Conservation (phyloP, 2,329 filamentous ascomycete genomes). For the Monilinia fructigena region DNA sequence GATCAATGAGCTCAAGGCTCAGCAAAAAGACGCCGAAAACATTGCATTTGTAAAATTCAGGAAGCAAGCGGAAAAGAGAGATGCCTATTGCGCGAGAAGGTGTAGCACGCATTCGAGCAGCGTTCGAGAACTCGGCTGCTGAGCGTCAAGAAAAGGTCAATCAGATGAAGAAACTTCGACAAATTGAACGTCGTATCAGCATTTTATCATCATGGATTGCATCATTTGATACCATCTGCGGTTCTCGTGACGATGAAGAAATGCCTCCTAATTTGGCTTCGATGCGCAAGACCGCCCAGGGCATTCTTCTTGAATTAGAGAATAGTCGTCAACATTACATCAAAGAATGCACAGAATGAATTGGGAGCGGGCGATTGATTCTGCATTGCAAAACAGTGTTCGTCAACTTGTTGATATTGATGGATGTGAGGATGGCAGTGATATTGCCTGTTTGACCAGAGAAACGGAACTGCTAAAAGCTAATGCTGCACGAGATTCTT, state of each 20-base stretch:
- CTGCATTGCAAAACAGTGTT: constrained; percentile 81
- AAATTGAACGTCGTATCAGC: constrained; percentile 80
- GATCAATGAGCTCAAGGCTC: constrained; percentile 91
- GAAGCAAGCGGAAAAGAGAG: constrained; percentile 85
- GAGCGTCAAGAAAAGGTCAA: constrained; percentile 78
- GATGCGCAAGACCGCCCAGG: constrained; percentile 84
- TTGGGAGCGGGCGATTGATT: constrained; percentile 87
- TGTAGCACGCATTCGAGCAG: constrained; percentile 71
- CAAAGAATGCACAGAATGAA: constrained; percentile 75
- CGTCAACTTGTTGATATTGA: constrained; percentile 75
- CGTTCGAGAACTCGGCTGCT: constrained; percentile 75
- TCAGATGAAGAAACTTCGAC: constrained; percentile 78
- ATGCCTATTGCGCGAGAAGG: constrained; percentile 73
- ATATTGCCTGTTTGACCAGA: constrained; percentile 69
- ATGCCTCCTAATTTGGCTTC: constrained; percentile 68
- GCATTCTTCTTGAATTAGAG: constrained; percentile 85
- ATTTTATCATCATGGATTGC: constrained; percentile 90
- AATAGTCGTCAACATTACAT: constrained; percentile 88
- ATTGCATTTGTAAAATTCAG: constrained; percentile 83
- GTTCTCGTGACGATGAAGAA: constrained; percentile 65
- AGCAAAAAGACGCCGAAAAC: constrained; percentile 85
- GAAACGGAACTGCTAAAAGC: constrained; percentile 85
- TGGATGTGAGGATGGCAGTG: constrained; percentile 60
- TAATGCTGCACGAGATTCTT: constrained; percentile 76
- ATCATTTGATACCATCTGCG: constrained; percentile 82